Conservation (phyloP, 257 asterid genomes). For the Plantago elongata region DNA sequence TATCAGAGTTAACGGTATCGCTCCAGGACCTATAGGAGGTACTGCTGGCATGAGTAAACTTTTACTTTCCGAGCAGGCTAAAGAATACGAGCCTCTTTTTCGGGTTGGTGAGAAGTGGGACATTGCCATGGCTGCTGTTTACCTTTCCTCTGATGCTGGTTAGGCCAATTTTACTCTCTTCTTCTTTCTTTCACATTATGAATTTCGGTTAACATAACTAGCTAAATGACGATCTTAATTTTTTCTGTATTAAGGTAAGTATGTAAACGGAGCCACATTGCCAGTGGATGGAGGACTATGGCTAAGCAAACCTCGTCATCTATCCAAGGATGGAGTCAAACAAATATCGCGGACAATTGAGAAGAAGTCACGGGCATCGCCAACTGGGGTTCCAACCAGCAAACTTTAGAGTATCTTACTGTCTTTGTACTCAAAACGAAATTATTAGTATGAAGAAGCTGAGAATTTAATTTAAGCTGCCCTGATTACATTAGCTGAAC, state of each 20-base stretch:
- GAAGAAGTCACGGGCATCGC: slow-evolving; percentile 59
- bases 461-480: too few species aligned
- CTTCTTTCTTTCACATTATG: neutral
- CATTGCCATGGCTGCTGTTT: slow-evolving; percentile 86
- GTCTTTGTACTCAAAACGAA: too few species aligned
- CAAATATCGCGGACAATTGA: slow-evolving; percentile 63
- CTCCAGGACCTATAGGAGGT: slow-evolving; percentile 85
- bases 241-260: slow-evolving; percentile 49
- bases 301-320: slow-evolving; percentile 62
- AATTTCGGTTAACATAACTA: neutral
- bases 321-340: slow-evolving; percentile 63
- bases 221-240: neutral
- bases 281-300: slow-evolving; percentile 78
- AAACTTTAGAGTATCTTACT: slow-evolving; percentile 36
- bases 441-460: too few species aligned
- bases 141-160: slow-evolving; percentile 88
- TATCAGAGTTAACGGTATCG: slow-evolving; percentile 77
- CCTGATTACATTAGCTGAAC: too few species aligned
- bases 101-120: slow-evolving; percentile 89
- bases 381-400: slow-evolving; percentile 60
- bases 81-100: slow-evolving; percentile 54
- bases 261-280: slow-evolving; percentile 58
- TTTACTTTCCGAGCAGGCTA: slow-evolving; percentile 51
- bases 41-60: slow-evolving; percentile 79
- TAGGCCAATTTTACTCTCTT: too few species aligned